A percentile compares a stretch with the other conserved stretches of the same genome.
phyloP scores from a whole-genome alignment of 495 filamentous ascomycete genomes.

The Chaetomium fimeti region DNA sequence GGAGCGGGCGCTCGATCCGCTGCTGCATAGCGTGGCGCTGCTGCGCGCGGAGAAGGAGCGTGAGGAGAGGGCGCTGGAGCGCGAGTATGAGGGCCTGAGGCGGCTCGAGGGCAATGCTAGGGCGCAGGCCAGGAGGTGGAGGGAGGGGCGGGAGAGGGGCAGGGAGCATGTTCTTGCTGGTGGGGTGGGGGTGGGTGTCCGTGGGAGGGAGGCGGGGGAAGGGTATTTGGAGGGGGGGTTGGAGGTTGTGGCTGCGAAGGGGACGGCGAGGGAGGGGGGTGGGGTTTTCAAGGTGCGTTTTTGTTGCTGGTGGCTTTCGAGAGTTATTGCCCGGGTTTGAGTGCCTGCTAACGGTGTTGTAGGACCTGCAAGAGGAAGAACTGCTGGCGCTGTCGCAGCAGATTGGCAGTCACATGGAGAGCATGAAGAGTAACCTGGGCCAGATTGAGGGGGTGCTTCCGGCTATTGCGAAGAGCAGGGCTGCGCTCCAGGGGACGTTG shows the following conservation, averaged over 20 bases:
- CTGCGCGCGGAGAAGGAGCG: slow-evolving; percentile 43
- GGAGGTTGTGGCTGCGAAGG: slow-evolving; percentile 23
- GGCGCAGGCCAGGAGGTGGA: slow-evolving; percentile 40
- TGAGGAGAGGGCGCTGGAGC: slow-evolving; percentile 39
- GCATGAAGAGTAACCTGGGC: slow-evolving; percentile 59
- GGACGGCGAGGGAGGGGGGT: slow-evolving; percentile 20
- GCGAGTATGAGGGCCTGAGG: slow-evolving; percentile 42
- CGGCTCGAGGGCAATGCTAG: slow-evolving; percentile 41
- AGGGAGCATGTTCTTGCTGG: slow-evolving; percentile 47
- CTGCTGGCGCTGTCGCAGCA: slow-evolving; percentile 42
- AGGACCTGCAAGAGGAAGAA: slow-evolving; percentile 37
- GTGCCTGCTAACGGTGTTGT: neutral
- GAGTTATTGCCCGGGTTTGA: neutral
- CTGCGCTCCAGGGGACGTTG: slow-evolving; percentile 40
- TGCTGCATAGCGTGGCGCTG: slow-evolving; percentile 47
- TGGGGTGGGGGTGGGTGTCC: slow-evolving; percentile 19
- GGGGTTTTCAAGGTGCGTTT: slow-evolving; percentile 37
- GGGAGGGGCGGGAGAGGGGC: slow-evolving; percentile 37
- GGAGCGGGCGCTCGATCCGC: slow-evolving; percentile 44
- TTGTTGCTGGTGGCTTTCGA: neutral
- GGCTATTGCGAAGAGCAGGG: slow-evolving; percentile 46
- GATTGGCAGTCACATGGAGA: slow-evolving; percentile 50
- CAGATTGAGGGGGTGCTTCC: slow-evolving; percentile 49
- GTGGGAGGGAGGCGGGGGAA: slow-evolving; percentile 11
- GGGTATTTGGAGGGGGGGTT: slow-evolving; percentile 9